Percentiles rank a stretch among this genome's conserved stretches.
These are phyloP conservation scores for Torulaspora globosa DNA, from an alignment of 1,139 yeast species.

Conservation along the genomic window DNA sequence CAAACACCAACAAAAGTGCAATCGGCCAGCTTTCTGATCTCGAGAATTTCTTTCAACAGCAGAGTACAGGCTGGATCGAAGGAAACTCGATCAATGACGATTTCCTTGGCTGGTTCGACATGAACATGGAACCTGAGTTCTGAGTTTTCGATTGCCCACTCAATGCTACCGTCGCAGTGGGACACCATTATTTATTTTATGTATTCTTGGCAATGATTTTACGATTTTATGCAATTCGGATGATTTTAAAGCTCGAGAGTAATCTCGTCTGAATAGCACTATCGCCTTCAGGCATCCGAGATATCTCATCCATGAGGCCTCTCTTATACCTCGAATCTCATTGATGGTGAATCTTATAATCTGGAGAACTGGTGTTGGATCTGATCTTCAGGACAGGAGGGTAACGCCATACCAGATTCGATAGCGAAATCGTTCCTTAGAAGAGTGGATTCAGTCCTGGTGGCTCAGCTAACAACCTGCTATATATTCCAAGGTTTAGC, in stretches of 20 bases:
- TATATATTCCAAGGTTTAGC: neutral
- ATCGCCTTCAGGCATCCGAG: too few relatives aligned
- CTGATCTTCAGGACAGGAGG: too few relatives aligned
- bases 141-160: conserved; percentile 21
- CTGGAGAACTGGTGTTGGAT: too few relatives aligned
- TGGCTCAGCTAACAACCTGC: neutral
- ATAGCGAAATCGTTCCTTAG: too few relatives aligned
- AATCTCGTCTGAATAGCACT: too few relatives aligned
- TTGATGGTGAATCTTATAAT: too few relatives aligned
- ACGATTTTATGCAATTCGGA: neutral
- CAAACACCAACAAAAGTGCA: conserved; percentile 3
- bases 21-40: conserved; percentile 28
- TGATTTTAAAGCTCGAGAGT: too few relatives aligned
- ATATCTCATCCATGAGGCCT: too few relatives aligned
- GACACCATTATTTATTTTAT: neutral
- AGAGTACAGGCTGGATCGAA: conserved; percentile 81
- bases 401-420: too few relatives aligned
- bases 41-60: conserved; percentile 61
- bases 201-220: neutral
- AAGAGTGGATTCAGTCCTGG: too few relatives aligned
- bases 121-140: conserved; percentile 56
- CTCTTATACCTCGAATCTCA: too few relatives aligned
- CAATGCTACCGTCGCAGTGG: neutral
- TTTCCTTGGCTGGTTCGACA: conserved; percentile 93
- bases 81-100: conserved; percentile 59